These are phyloP conservation scores for Fusarium miscanthi DNA, from an alignment of 2,329 filamentous ascomycete species.

Conservation along the genomic window DNA sequence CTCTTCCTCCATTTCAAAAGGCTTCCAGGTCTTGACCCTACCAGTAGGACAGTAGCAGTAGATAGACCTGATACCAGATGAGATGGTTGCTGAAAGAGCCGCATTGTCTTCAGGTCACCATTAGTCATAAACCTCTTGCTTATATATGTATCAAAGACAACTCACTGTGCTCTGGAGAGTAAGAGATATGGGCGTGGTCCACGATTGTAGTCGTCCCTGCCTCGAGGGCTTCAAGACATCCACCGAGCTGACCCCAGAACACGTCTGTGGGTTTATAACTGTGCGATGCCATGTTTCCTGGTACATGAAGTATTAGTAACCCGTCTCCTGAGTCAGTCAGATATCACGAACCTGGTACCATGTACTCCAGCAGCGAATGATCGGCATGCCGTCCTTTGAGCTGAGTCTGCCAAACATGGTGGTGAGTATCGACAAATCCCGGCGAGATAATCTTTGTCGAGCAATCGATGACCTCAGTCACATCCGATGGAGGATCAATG, in stretches of 20 bases:
- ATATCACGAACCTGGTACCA: background rate
- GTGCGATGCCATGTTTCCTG: constrained; percentile 8
- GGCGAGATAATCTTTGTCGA: background rate
- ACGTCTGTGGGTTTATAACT: constrained; percentile 6
- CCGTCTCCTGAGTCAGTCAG: fast-evolving
- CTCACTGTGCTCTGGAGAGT: constrained; percentile 7
- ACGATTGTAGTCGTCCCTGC: constrained; percentile 10
- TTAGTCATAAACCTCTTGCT: fast-evolving
- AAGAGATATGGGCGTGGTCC: constrained; percentile 12
- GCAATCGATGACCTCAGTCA: constrained; percentile 10
- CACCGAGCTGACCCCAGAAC: constrained; percentile 14
- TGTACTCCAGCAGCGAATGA: background rate
- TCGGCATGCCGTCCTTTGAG: constrained; percentile 5
- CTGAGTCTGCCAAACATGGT: constrained; percentile 23
- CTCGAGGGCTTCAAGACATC: constrained; percentile 6
- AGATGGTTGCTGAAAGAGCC: constrained; percentile 1
- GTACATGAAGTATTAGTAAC: fast-evolving
- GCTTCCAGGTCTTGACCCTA: constrained; percentile 15
- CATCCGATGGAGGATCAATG: background rate
- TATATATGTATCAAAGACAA: fast-evolving
- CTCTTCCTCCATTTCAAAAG: background rate
- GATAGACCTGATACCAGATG: constrained; percentile 9
- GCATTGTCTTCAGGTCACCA: background rate
- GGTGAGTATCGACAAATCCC: constrained; percentile 11
- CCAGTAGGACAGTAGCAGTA: constrained; percentile 2